Evolutionary conservation across 1,139 yeast genomes (phyloP).

Genomic region (Hemisphaericaspora xylanilytica): DNA sequence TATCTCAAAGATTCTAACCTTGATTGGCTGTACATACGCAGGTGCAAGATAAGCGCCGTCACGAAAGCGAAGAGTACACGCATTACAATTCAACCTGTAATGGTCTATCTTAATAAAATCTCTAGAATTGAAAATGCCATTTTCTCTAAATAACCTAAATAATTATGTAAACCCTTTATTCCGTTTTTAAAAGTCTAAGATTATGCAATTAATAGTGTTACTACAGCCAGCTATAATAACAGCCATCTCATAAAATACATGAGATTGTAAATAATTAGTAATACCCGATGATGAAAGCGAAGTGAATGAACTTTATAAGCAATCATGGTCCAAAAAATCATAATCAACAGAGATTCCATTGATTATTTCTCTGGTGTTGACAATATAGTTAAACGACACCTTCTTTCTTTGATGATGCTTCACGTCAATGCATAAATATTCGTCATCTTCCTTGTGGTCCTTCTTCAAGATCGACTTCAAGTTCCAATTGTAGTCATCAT

Average conservation of each 20-base stretch:
- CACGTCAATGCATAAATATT: background rate
- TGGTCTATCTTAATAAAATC: too few species aligned
- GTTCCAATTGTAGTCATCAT: slow-evolving; percentile 12
- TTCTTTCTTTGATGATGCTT: slow-evolving; percentile 18
- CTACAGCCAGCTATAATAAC: slow-evolving; percentile 5
- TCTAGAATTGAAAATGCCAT: too few species aligned
- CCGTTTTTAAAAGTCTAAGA: background rate
- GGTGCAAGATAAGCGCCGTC: too few species aligned
- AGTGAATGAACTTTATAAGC: slow-evolving; percentile 8
- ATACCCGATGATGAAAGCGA: background rate
- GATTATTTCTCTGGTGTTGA: slow-evolving; percentile 43
- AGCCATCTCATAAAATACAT: background rate
- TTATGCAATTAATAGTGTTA: slow-evolving; percentile 2
- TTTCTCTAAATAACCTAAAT: background rate
- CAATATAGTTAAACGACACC: slow-evolving; percentile 42
- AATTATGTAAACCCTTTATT: background rate
- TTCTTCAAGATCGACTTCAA: slow-evolving; percentile 16
- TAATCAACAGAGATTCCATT: slow-evolving; percentile 45
- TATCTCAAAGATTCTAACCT: too few species aligned
- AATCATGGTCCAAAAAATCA: slow-evolving; percentile 38
- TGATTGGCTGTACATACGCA: too few species aligned
- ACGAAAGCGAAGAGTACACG: too few species aligned
- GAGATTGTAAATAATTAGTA: too few species aligned
- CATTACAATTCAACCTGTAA: too few species aligned
- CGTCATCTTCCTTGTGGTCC: slow-evolving; percentile 3